Percentiles rank a stretch among this genome's conserved stretches.
phyloP scores from a whole-genome alignment of 2,329 filamentous ascomycete genomes.

The Didymosphaeria variabile region DNA sequence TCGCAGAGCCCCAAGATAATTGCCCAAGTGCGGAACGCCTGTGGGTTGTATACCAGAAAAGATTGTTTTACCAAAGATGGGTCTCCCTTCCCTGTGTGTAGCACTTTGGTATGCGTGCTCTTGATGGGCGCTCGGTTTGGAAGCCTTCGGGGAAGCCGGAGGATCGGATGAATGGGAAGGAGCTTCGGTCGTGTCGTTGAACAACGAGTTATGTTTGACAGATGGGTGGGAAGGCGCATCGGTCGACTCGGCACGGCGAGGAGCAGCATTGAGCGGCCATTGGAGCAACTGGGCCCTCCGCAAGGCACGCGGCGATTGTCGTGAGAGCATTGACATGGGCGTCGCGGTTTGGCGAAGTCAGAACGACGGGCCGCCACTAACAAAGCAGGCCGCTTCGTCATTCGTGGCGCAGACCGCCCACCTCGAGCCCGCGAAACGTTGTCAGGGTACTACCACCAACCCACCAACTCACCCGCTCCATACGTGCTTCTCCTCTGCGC shows the following conservation, averaged over 20 bases:
- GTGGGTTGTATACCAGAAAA: conserved; percentile 99
- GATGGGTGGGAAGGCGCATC: conserved; percentile 9
- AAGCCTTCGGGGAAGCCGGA: neutral
- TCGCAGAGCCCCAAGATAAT: conserved; percentile 88
- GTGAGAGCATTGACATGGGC: conserved; percentile 33
- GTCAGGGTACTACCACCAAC: conserved; percentile 21
- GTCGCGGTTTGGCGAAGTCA: conserved; percentile 9
- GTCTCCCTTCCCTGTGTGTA: neutral
- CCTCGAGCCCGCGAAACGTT: conserved; percentile 18
- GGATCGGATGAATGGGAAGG: neutral
- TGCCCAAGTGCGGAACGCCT: conserved; percentile 90
- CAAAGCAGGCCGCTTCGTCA: conserved; percentile 32
- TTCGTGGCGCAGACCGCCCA: conserved; percentile 33
- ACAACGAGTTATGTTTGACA: neutral
- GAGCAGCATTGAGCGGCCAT: conserved; percentile 14
- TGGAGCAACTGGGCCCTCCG: conserved; percentile 26
- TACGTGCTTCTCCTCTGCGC: conserved; percentile 2
- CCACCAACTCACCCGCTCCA: conserved; percentile 17
- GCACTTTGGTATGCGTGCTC: too few species aligned
- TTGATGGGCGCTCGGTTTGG: too few species aligned
- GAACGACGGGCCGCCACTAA: conserved; percentile 20
- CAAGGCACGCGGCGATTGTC: conserved; percentile 26
- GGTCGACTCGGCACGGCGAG: conserved; percentile 21
- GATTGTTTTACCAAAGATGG: conserved; percentile 55
- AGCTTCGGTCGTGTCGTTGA: neutral